Base-by-base conservation (phyloP, 768 basidiomycete species). In the Termitomyces titanicus region DNA sequence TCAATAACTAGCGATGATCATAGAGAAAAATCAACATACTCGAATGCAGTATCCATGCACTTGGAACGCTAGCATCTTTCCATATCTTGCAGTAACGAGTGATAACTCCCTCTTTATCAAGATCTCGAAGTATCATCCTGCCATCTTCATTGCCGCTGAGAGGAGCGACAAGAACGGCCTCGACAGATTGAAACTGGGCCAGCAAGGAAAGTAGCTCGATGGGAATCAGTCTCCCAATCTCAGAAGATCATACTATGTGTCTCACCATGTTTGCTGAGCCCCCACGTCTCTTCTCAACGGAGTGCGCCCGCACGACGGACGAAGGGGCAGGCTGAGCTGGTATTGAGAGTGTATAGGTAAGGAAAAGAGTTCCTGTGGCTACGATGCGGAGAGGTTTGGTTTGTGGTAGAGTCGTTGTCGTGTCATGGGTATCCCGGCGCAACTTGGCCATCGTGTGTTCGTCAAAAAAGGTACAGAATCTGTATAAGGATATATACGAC, bases 41-140 rank as follows among this genome's bases (percentile, higher is more conserved):
- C 47, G 88, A 79, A 70, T 89, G 83, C 27, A 94, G 64, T 34
- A 94, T 83, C 88, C 90, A 94, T 17, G 92, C 89, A 49, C 79
- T 82, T 1, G 91, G 91, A 22, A 92, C 88, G 47, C 86, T 84
- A 15, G 82, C 79, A 10, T 80, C 80, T 25, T 82, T 80, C 83
- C 86, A 86, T 20, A 88, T 67, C 69, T 90, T 89, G 72, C 86
- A 87, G 62, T 83, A 89, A 47, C 80, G 78, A 29, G 86, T 92
- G 58, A 78, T 82, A 0, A 92, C 82, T 10, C 88, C 84, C 53
- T 82, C 82, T 5, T 70, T 70, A 53, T 89, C 84, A 43, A 92
- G 78, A 47, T 90, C 84, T 43, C 75, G 72, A 53, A 86, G 66
- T 20, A 93, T 74, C 66, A 77, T 79, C 42, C 68, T 69, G 2